phyloP scores from a whole-genome alignment of 2,329 filamentous ascomycete species.

The Nigrospora oryzae region DNA sequence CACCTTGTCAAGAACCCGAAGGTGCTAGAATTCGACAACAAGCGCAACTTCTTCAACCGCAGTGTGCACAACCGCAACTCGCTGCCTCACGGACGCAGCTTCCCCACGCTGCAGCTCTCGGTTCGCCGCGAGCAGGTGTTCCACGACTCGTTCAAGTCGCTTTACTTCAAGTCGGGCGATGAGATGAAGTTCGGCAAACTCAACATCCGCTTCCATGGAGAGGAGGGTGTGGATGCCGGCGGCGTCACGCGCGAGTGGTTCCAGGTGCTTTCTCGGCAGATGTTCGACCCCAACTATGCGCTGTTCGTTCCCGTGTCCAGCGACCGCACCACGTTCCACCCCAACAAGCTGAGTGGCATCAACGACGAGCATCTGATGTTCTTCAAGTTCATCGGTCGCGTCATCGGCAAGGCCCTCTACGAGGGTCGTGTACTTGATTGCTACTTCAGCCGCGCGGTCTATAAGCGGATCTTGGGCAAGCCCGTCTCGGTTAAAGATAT shows the following conservation, averaged over 20 bases:
- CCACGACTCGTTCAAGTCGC: constrained; percentile 95
- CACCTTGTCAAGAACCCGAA: constrained; percentile 97
- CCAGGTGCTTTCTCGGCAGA: constrained; percentile 90
- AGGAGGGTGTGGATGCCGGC: constrained; percentile 95
- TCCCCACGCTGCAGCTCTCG: constrained; percentile 70
- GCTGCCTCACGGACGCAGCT: constrained; percentile 51
- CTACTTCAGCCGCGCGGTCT: constrained; percentile 97
- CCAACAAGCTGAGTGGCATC: constrained; percentile 86
- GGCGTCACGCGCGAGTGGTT: constrained; percentile 99
- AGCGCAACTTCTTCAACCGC: constrained; percentile 96
- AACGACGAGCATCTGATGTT: constrained; percentile 95
- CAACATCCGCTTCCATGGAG: constrained; percentile 92
- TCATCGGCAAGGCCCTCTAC: constrained; percentile 97
- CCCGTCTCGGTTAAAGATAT: constrained; percentile 97
- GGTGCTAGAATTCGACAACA: constrained; percentile 98
- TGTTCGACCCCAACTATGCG: constrained; percentile 98
- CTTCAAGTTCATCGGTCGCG: constrained; percentile 98
- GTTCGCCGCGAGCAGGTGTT: constrained; percentile 94
- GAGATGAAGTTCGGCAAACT: constrained; percentile 99
- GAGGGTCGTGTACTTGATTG: constrained; percentile 94
- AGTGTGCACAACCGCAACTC: constrained; percentile 76
- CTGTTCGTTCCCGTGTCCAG: constrained; percentile 95
- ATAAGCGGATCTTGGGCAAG: constrained; percentile 94
- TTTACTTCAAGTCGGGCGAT: constrained; percentile 92
- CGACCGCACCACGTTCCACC: constrained; percentile 96